phyloP scores from a whole-genome alignment of 495 filamentous ascomycete species.

The Neurospora pannonica region DNA sequence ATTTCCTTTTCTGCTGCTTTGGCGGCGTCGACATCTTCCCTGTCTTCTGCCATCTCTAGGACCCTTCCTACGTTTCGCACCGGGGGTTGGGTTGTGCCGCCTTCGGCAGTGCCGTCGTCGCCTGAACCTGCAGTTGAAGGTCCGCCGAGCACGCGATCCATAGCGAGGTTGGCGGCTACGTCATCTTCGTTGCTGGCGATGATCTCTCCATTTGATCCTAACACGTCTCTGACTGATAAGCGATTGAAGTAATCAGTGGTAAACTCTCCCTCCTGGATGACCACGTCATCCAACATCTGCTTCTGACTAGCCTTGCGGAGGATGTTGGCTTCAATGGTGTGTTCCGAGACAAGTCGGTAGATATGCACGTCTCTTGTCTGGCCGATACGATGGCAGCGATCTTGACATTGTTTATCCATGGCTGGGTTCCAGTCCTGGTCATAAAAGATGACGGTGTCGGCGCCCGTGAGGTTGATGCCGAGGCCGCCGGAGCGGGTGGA shows the following conservation, averaged over 20 bases:
- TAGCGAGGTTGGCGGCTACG: conserved; percentile 63
- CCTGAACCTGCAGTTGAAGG: neutral
- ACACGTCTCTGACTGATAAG: conserved; percentile 58
- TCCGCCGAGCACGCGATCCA: conserved; percentile 74
- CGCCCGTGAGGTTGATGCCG: conserved; percentile 93
- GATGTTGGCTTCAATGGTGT: conserved; percentile 98
- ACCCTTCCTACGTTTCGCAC: conserved; percentile 46
- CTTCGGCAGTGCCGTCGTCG: conserved; percentile 21
- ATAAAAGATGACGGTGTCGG: conserved; percentile 98
- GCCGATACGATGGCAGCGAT: conserved; percentile 94
- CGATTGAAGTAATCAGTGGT: conserved; percentile 96
- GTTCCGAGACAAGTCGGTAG: conserved; percentile 92
- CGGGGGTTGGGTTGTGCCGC: conserved; percentile 6
- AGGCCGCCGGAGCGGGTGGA: conserved; percentile 90
- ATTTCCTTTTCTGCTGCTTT: conserved; percentile 82
- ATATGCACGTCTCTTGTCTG: conserved; percentile 98
- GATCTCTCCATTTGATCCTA: conserved; percentile 49
- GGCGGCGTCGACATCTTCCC: conserved; percentile 82
- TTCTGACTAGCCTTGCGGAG: conserved; percentile 94
- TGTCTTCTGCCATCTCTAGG: conserved; percentile 83
- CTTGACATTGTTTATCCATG: conserved; percentile 99
- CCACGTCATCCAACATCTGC: conserved; percentile 92
- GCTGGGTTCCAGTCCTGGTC: conserved; percentile 99
- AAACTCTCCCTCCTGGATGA: conserved; percentile 98
- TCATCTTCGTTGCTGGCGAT: conserved; percentile 46